These are phyloP conservation scores for Thermochaetoides thermophila DNA, from an alignment of 495 filamentous ascomycete genomes.

Conservation along the genomic window DNA sequence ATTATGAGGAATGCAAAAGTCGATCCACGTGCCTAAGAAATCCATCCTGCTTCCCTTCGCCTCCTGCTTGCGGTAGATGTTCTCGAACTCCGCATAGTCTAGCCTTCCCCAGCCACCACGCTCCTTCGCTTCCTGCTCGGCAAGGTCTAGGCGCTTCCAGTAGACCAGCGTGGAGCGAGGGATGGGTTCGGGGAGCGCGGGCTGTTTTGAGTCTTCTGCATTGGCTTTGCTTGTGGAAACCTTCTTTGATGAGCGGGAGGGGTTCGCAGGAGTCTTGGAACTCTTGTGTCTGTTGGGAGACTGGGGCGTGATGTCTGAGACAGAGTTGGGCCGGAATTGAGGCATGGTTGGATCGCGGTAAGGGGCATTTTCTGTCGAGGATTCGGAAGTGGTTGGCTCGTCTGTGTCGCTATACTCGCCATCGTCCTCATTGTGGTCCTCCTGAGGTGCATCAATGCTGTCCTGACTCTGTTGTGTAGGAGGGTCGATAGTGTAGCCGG, in stretches of 20 bases:
- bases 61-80: constrained; percentile 50
- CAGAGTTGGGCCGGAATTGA: constrained; percentile 38
- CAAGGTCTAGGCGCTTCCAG: constrained; percentile 44
- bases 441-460: not conserved
- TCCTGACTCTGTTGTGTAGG: not conserved
- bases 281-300: not conserved
- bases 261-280: constrained; percentile 1
- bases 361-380: not conserved
- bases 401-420: constrained; percentile 10
- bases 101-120: constrained; percentile 63
- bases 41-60: constrained; percentile 40
- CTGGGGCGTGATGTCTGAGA: constrained; percentile 3
- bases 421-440: constrained; percentile 4
- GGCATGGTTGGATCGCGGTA: constrained; percentile 54
- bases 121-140: constrained; percentile 47
- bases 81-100: constrained; percentile 57
- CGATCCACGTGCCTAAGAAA: constrained; percentile 75
- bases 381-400: constrained; percentile 2
- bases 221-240: no score
- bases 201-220: no score
- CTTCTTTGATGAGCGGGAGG: constrained; percentile 18
- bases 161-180: constrained; percentile 22
- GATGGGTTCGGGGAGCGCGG: no score
- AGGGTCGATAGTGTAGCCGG: constrained; percentile 32
- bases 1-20: constrained; percentile 47